These are phyloP conservation scores for Infundibulicybe gibba DNA, from an alignment of 768 basidiomycete species.

Conservation along the genomic window DNA sequence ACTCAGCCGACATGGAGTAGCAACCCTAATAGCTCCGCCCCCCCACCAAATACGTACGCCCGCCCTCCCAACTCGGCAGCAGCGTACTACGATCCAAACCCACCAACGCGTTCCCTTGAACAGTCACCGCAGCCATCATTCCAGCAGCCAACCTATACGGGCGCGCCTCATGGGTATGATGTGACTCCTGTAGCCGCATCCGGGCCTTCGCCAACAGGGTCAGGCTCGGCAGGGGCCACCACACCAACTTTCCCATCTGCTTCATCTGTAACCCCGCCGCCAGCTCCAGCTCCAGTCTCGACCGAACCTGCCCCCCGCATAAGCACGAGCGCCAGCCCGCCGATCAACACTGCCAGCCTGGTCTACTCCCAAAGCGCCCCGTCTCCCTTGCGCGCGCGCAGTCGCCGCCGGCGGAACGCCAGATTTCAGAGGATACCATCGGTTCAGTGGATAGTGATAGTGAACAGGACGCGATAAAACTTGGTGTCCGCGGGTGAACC, in stretches of 20 bases:
- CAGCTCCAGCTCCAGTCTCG: conserved; percentile 4
- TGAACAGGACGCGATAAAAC: too few relatives aligned
- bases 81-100: conserved; percentile 27
- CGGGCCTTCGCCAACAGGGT: not conserved
- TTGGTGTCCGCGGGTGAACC: too few relatives aligned
- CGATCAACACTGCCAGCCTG: conserved; percentile 26
- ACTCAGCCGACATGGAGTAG: conserved; percentile 9
- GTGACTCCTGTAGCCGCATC: not conserved
- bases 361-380: conserved; percentile 70
- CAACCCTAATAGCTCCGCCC: conserved; percentile 8
- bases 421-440: too few relatives aligned
- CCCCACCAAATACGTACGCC: not conserved
- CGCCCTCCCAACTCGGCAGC: conserved; percentile 3
- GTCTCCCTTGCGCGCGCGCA: conserved; percentile 51
- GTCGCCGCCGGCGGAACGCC: conserved; percentile 9
- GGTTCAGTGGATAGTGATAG: too few relatives aligned
- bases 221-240: not conserved
- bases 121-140: conserved; percentile 5
- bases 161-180: conserved; percentile 13
- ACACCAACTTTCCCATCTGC: not conserved
- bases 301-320: not conserved
- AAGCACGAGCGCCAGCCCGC: not conserved
- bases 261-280: not conserved
- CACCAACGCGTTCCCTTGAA: conserved; percentile 6
- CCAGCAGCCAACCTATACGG: not conserved